phyloP scores from a whole-genome alignment of 148 eudicot genomes.

The Diospyros lotus region DNA sequence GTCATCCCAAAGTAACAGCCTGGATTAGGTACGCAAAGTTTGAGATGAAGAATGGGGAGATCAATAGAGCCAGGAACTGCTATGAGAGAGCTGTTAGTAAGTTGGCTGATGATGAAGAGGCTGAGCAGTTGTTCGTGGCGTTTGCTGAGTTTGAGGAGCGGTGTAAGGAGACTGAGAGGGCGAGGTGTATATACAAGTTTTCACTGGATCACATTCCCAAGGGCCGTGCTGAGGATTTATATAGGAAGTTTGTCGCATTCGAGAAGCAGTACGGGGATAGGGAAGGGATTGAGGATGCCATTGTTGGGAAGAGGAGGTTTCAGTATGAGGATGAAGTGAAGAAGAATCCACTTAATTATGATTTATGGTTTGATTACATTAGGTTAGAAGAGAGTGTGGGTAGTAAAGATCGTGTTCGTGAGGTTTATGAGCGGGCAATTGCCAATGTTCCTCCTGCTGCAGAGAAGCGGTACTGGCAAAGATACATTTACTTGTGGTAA shows the following conservation, averaged over 20 bases:
- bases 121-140: slow-evolving; percentile 76
- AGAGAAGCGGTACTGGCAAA: slow-evolving; percentile 98
- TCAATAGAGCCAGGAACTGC: slow-evolving; percentile 62
- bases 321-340: slow-evolving; percentile 85
- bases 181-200: slow-evolving; percentile 83
- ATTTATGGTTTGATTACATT: slow-evolving; percentile 88
- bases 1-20: slow-evolving; percentile 65
- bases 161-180: slow-evolving; percentile 84
- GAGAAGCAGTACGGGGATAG: slow-evolving; percentile 92
- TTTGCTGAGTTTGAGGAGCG: slow-evolving; percentile 90
- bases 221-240: slow-evolving; percentile 87
- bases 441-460: slow-evolving; percentile 87
- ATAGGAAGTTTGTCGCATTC: slow-evolving; percentile 86
- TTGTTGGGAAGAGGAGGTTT: slow-evolving; percentile 92
- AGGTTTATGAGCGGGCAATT: slow-evolving; percentile 84
- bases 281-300: slow-evolving; percentile 94
- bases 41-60: slow-evolving; percentile 90
- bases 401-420: slow-evolving; percentile 56
- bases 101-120: slow-evolving; percentile 88
- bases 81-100: slow-evolving; percentile 79
- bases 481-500: slow-evolving; percentile 90
- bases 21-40: slow-evolving; percentile 90
- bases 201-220: slow-evolving; percentile 91
- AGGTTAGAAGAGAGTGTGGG: slow-evolving; percentile 82
- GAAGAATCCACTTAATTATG: slow-evolving; percentile 87